These are phyloP conservation scores for Trypanosoma rangeli DNA, from an alignment of 208 protist genomes.

Conservation along the genomic window DNA sequence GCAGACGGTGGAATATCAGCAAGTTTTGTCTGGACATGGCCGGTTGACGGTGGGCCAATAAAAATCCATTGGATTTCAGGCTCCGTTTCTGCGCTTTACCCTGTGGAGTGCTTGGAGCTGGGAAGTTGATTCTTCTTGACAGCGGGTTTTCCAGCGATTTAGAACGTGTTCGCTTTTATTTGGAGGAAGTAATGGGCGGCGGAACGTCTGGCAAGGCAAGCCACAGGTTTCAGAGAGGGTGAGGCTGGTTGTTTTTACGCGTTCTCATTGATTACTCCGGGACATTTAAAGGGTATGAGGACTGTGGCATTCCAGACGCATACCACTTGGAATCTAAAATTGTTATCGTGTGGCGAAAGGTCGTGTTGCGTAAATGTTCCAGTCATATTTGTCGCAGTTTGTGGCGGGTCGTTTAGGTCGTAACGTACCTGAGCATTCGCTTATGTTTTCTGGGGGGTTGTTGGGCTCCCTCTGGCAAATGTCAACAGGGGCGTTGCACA, in stretches of 20 bases:
- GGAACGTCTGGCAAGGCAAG: constrained; percentile 1
- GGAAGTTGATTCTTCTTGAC: constrained; percentile 45
- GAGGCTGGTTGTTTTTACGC: constrained; percentile 35
- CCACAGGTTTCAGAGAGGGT: constrained; percentile 34
- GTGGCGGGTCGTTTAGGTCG: constrained; percentile 38
- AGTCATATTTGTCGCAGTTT: constrained; percentile 33
- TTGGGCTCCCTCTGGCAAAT: constrained; percentile 39
- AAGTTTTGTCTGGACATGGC: constrained; percentile 30
- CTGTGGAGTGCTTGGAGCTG: constrained; percentile 38
- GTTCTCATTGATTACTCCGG: constrained; percentile 61
- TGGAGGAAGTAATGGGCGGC: constrained; percentile 40
- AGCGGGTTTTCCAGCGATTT: constrained; percentile 45
- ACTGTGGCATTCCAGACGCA: constrained; percentile 31
- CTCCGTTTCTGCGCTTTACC: constrained; percentile 39
- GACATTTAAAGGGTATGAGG: constrained; percentile 28
- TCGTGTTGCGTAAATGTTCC: constrained; percentile 27
- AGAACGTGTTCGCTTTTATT: constrained; percentile 38
- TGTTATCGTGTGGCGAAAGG: constrained; percentile 25
- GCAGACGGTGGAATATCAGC: constrained; percentile 35
- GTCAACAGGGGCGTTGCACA: constrained; percentile 7
- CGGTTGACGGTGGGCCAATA: constrained; percentile 31
- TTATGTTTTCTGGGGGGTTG: constrained; percentile 33
- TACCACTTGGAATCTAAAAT: constrained; percentile 29
- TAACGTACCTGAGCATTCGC: constrained; percentile 26
- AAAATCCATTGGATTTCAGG: constrained; percentile 46